phyloP scores from a whole-genome alignment of 148 eudicot species.

The Hydrangea macrophylla region DNA sequence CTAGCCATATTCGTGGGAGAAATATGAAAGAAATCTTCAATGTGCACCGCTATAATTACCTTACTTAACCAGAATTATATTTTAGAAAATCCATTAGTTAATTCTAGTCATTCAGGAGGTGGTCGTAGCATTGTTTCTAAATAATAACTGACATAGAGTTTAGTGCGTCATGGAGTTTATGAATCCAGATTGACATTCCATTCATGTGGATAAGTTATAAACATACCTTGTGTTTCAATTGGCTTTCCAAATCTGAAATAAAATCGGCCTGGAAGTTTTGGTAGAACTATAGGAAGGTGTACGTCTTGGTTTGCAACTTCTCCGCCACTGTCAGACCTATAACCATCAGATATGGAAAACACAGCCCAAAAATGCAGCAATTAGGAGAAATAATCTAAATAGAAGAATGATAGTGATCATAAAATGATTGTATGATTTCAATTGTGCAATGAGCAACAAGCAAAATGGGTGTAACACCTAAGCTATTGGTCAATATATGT shows the following conservation, averaged over 20 bases:
- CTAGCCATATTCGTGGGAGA: no score
- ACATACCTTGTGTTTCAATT: slow-evolving; percentile 50
- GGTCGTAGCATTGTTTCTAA: background rate
- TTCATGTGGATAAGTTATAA: background rate
- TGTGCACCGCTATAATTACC: no score
- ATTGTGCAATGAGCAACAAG: background rate
- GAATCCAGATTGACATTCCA: background rate
- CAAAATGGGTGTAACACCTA: background rate
- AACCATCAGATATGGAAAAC: background rate
- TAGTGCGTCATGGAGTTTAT: background rate
- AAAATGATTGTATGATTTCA: background rate
- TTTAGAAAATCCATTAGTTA: background rate
- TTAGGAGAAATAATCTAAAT: background rate
- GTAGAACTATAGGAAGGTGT: slow-evolving; percentile 38
- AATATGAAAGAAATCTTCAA: no score
- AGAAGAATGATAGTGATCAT: background rate
- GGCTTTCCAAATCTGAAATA: slow-evolving; percentile 64
- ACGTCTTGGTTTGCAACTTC: slow-evolving; percentile 54
- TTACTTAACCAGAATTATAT: no score
- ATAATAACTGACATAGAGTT: background rate
- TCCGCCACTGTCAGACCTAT: slow-evolving; percentile 39
- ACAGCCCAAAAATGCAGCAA: background rate
- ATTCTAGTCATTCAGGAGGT: background rate
- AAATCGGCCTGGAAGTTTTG: slow-evolving; percentile 57
- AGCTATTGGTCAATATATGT: background rate